These are phyloP conservation scores for Aspergillus sp. DNA, from an alignment of 2,329 filamentous ascomycete species.

Conservation along the genomic window DNA sequence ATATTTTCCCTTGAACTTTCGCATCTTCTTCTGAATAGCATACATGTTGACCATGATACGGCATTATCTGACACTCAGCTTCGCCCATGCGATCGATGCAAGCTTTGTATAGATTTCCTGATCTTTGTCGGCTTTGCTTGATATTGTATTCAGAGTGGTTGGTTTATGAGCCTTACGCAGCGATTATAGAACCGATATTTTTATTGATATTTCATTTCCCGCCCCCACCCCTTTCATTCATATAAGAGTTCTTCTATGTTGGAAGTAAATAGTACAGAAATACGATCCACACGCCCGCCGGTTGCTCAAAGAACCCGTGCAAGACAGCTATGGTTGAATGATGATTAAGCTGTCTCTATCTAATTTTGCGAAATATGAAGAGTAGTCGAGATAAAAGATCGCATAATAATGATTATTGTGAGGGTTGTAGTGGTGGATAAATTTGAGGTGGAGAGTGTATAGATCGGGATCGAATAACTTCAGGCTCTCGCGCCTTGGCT, in stretches of 20 bases:
- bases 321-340: background rate
- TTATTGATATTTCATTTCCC: background rate
- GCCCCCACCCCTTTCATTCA: too few species aligned
- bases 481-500: slow-evolving; percentile 15
- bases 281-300: background rate
- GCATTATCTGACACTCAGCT: background rate
- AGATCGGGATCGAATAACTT: background rate
- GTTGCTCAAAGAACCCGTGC: background rate
- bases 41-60: slow-evolving; percentile 2
- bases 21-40: background rate
- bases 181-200: background rate
- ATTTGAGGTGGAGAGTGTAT: background rate
- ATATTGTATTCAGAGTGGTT: background rate
- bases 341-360: background rate
- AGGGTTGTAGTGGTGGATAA: background rate
- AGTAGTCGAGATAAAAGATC: background rate
- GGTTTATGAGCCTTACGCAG: background rate
- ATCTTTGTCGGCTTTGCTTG: background rate
- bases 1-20: background rate
- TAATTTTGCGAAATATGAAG: background rate
- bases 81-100: background rate
- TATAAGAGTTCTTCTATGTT: background rate
- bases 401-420: background rate
- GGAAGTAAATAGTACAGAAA: background rate
- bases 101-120: slow-evolving; percentile 7